Evolutionary conservation across 805 yeast genomes (phyloP), one percentile per base, ranked within the genome.

Genomic region (Candida endomychidarum): DNA sequence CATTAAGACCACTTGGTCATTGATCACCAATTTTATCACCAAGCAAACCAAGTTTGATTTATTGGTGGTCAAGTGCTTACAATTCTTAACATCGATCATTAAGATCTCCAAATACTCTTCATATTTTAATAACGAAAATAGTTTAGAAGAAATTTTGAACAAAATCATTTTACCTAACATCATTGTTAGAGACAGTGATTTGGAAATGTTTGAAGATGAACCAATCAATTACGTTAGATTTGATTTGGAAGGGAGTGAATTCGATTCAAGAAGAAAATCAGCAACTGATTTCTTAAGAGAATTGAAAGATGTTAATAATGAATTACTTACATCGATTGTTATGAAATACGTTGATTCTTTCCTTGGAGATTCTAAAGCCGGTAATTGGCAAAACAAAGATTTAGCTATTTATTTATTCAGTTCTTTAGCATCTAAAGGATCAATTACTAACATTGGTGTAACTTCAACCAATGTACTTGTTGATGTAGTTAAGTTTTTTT

Each of bases 161-260:
- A 83, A 85, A 51, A 84, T 93, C 47, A 80, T 93, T 37, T 71
- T 93, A 47, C 99, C 99, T 26, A 93, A 93, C 59, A 80, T 90
- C 51, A 76, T 81, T 8, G 74, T 93, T 44, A 80, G 98, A 54
- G 91, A 85, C 42, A 73, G 84, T 2, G 99, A 93, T 57, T 88
- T 87, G 54, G 99, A 95, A 61, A 62, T 83, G 46, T 91, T 93
- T 60, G 99, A 93, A 62, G 99, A 93, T 63, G 99, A 93, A 57
- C 99, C 99, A 25, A 83, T 93, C 40, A 95, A 87, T 53, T 93
- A 75, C 57, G 90, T 90, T 15, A 77, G 98, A 54, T 76, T 96
- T 46, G 99, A 93, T 61, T 70, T 95, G 33, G 99, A 95, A 63
- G 98, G 98, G 5, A 82, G 96, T 0, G 98, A 91, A 58, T 77